phyloP scores from a whole-genome alignment of 2,329 filamentous ascomycete species.

The Penicillium crustosum region DNA sequence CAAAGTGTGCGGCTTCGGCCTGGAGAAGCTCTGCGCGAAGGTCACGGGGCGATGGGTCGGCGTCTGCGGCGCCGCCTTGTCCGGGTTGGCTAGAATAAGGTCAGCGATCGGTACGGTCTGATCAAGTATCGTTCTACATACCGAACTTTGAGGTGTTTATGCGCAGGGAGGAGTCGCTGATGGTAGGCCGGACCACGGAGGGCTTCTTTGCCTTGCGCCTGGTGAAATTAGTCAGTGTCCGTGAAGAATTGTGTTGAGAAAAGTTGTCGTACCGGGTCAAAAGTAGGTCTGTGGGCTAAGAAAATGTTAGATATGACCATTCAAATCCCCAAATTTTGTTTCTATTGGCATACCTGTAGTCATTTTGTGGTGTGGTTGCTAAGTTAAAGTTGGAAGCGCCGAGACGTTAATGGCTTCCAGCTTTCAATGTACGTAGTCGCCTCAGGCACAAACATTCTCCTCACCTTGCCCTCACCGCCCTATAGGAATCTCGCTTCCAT shows the following conservation, averaged over 20 bases:
- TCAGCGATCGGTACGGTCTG: slow-evolving; percentile 16
- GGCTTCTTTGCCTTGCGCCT: slow-evolving; percentile 93
- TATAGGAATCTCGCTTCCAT: not conserved
- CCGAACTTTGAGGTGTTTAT: slow-evolving; percentile 88
- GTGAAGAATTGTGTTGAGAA: not conserved
- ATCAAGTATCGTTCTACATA: slow-evolving; percentile 39
- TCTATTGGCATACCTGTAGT: slow-evolving; percentile 40
- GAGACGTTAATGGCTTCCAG: not conserved
- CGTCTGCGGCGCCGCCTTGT: slow-evolving; percentile 79
- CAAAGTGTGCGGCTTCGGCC: slow-evolving; percentile 83
- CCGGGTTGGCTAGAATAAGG: slow-evolving; percentile 64
- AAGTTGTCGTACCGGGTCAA: slow-evolving; percentile 71
- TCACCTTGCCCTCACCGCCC: not conserved
- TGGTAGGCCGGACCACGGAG: slow-evolving; percentile 92
- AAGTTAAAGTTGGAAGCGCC: not conserved
- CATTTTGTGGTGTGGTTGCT: slow-evolving; percentile 30
- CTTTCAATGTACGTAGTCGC: not conserved
- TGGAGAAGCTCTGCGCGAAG: slow-evolving; percentile 85
- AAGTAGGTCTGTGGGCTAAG: slow-evolving; percentile 79
- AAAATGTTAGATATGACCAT: slow-evolving; percentile 24
- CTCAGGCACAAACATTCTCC: slow-evolving; percentile 3
- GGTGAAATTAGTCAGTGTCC: slow-evolving; percentile 30
- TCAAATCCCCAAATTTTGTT: too few species aligned
- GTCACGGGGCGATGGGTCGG: slow-evolving; percentile 61
- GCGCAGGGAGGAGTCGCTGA: slow-evolving; percentile 88